phyloP scores from a whole-genome alignment of 1,139 yeast genomes.

The Spencermartinsiella ligniputridi region DNA sequence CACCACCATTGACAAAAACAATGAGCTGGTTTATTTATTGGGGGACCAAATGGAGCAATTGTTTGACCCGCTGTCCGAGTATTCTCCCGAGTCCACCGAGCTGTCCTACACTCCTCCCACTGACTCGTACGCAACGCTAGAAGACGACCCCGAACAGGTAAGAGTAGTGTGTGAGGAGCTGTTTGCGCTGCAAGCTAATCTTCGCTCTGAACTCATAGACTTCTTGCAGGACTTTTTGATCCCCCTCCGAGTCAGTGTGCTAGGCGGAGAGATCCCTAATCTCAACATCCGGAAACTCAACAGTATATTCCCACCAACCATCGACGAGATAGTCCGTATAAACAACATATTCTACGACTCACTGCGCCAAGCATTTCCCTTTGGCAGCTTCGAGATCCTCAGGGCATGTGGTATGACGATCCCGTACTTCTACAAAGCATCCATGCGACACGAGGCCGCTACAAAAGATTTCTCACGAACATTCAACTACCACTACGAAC shows the following conservation, averaged over 20 bases:
- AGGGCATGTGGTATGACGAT: conserved; percentile 75
- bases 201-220: conserved; percentile 64
- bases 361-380: conserved; percentile 58
- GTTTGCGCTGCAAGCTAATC: conserved; percentile 64
- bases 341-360: conserved; percentile 81
- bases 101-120: conserved; percentile 55
- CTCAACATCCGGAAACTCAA: conserved; percentile 61
- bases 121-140: conserved; percentile 20
- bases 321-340: conserved; percentile 86
- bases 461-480: conserved; percentile 50
- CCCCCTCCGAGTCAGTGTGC: conserved; percentile 68
- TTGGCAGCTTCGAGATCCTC: conserved; percentile 68
- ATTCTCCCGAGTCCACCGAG: conserved; percentile 84
- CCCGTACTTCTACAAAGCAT: conserved; percentile 89
- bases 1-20: conserved; percentile 57
- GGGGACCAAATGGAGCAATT: conserved; percentile 86
- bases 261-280: conserved; percentile 47
- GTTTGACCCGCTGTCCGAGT: conserved; percentile 85
- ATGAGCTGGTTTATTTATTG: conserved; percentile 63
- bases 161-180: conserved; percentile 62
- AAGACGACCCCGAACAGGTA: conserved; percentile 27
- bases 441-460: conserved; percentile 91
- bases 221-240: conserved; percentile 74
- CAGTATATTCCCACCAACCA: conserved; percentile 85
- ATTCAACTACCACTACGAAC: conserved; percentile 33